Evolutionary conservation across 2,329 filamentous ascomycete species (phyloP).

Genomic region (Calonectria pseudoturangicola): DNA sequence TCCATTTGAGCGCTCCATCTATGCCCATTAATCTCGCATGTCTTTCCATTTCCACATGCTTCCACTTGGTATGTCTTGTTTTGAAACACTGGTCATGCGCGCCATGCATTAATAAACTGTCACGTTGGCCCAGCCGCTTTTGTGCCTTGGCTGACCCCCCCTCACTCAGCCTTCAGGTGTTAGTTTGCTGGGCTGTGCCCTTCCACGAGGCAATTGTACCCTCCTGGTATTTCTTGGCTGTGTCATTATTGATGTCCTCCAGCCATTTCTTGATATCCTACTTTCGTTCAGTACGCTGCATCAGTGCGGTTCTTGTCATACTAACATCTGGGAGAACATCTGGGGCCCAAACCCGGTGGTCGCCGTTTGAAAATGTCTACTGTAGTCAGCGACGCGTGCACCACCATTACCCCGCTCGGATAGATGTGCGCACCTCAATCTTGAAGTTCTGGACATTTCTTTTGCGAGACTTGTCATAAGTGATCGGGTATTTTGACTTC

Average conservation of each 20-base stretch:
- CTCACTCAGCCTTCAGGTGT: neutral
- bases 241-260: neutral
- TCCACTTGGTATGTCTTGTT: no score
- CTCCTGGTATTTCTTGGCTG: neutral
- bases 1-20: no score
- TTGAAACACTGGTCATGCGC: neutral
- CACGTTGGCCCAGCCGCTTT: neutral
- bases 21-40: no score
- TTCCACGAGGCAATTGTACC: neutral
- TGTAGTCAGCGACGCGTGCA: neutral
- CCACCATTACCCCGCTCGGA: no score
- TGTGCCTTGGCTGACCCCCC: neutral
- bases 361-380: neutral
- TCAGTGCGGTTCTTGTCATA: neutral
- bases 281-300: neutral
- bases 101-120: neutral
- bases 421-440: neutral
- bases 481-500: neutral
- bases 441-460: constrained; percentile 7
- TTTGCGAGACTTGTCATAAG: neutral
- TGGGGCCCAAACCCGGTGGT: neutral
- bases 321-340: neutral
- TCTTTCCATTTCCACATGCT: no score
- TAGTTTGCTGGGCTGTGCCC: neutral
- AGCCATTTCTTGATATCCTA: neutral